Evolutionary conservation across 2,329 filamentous ascomycete genomes (phyloP).

Genomic region (Canariomyces notabilis): DNA sequence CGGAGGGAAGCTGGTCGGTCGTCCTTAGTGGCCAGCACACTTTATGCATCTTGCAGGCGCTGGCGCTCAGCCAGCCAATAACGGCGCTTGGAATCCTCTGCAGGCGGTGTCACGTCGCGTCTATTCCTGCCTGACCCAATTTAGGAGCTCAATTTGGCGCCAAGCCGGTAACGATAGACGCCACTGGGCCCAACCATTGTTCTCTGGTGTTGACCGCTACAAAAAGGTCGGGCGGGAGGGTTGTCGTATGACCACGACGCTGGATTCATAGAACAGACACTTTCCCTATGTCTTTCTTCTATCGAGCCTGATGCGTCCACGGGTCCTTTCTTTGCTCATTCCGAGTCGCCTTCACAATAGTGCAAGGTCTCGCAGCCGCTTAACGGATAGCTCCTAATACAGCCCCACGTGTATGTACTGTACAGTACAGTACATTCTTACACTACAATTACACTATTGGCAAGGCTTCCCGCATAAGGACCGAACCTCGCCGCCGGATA

Average conservation of each 20-base stretch:
- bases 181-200: not conserved
- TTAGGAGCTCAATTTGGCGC: constrained; percentile 14
- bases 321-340: too few relatives aligned
- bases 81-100: constrained; percentile 11
- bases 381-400: too few relatives aligned
- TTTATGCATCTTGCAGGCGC: constrained; percentile 29
- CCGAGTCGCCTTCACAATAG: too few relatives aligned
- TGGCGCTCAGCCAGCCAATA: constrained; percentile 34
- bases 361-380: too few relatives aligned
- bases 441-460: too few relatives aligned
- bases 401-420: too few relatives aligned
- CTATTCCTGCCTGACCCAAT: constrained; percentile 20
- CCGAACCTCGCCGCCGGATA: constrained; percentile 5
- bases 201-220: not conserved
- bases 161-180: not conserved
- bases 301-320: too few relatives aligned
- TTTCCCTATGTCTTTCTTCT: too few relatives aligned
- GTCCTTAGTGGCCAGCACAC: constrained; percentile 17
- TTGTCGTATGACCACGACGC: not conserved
- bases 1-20: constrained; percentile 7
- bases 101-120: constrained; percentile 26
- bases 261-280: too few relatives aligned
- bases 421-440: too few relatives aligned
- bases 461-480: not conserved
- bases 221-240: not conserved